Base-by-base conservation (phyloP, 1,284 basidiomycete genomes). In the Ceratobasidium sp. region DNA sequence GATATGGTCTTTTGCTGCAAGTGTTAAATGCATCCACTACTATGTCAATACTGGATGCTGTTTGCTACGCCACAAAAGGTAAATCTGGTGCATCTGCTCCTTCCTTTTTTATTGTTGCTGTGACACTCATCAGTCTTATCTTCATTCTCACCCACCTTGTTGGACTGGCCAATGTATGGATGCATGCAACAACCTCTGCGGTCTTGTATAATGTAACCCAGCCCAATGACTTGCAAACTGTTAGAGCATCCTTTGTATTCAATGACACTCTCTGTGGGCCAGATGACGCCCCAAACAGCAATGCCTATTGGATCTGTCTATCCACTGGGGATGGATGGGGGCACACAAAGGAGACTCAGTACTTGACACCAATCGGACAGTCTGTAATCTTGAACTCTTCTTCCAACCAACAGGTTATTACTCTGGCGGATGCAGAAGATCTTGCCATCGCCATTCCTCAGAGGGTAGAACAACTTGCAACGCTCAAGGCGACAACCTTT, bases 281-380 rank as follows among this genome's bases (percentile, higher is more conserved):
- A n/a, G n/a, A n/a, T n/a, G n/a, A n/a, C n/a, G n/a, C n/a, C n/a
- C n/a, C n/a, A n/a, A n/a, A n/a, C n/a, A n/a, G n/a, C n/a, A n/a
- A n/a, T n/a, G n/a, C n/a, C n/a, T n/a, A n/a, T n/a, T n/a, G 5
- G 15, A 47, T 47, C 17, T 47, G 43, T 47, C 43, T 47, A 17
- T 80, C 20, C 83, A 79, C 0, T 87, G 87, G 73, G 88, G 88
- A 20, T 80, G 79, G 67, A 87, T 80, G 52, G 34, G 49, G 38
- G 27, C 20, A 25, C 47, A 53, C n/a, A 31, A 50, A 29, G 45
- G 6, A 17, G 43, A 22, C 25, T 22, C n/a, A 47, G 43, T 22
- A 6, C n/a, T 47, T 6, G 25, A n/a, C 43, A 22, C 43, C n/a
- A 47, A 47, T 17, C 25, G 25, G n/a, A n/a, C 43, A n/a, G n/a